Conservation (phyloP, 257 asterid genomes). For the Ehretia macrophylla region DNA sequence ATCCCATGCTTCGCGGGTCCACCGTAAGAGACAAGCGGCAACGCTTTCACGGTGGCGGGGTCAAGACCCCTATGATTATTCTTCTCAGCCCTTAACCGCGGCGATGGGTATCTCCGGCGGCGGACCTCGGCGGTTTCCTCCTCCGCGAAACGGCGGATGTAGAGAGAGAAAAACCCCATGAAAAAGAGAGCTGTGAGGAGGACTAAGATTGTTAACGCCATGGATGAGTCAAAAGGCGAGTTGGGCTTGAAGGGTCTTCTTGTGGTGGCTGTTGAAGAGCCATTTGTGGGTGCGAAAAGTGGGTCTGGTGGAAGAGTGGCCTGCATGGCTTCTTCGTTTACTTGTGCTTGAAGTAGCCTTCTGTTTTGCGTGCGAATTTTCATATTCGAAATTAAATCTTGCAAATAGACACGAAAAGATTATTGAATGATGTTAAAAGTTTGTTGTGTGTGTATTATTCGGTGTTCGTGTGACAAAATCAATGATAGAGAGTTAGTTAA, state of each 20-base stretch:
- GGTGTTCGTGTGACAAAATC: no score
- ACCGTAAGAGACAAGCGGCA: conserved; percentile 52
- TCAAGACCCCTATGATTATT: conserved; percentile 39
- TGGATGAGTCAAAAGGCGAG: conserved; percentile 48
- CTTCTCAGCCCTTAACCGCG: not conserved
- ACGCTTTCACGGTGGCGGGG: conserved; percentile 28
- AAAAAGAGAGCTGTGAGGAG: conserved; percentile 57
- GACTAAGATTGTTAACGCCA: conserved; percentile 51
- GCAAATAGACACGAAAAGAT: no score
- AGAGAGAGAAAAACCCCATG: conserved; percentile 61
- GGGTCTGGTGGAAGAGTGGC: not conserved
- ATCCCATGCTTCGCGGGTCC: conserved; percentile 35
- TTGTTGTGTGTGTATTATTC: no score
- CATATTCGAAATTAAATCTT: no score
- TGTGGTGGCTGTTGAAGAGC: not conserved
- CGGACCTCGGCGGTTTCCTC: conserved; percentile 9
- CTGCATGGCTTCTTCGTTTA: not conserved
- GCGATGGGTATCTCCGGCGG: conserved; percentile 17
- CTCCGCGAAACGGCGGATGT: conserved; percentile 53
- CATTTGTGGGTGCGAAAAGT: no score
- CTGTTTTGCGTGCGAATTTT: not conserved
- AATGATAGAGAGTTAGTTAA: no score
- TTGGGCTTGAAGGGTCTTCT: conserved; percentile 11
- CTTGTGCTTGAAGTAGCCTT: conserved; percentile 1
- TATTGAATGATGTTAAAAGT: no score